phyloP scores from a whole-genome alignment of 306 rosid species.

The Fragaria vesca region DNA sequence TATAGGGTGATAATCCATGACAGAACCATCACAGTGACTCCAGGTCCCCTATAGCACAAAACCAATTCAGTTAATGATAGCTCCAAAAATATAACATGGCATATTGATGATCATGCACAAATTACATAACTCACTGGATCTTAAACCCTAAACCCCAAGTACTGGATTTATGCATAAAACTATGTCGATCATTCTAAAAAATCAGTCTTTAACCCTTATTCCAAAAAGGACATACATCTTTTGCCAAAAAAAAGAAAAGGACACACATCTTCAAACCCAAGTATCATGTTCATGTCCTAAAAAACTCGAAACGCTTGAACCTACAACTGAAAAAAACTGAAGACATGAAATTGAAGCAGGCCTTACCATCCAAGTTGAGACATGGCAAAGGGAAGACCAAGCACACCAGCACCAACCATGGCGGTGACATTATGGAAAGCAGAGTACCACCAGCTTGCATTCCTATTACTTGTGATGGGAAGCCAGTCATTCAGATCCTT shows the following conservation, averaged over 20 bases:
- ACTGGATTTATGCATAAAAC: neutral
- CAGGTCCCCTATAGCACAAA: slow-evolving; percentile 38
- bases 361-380: slow-evolving; percentile 45
- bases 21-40: slow-evolving; percentile 25
- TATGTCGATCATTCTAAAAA: neutral
- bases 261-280: neutral
- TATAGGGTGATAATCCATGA: slow-evolving; percentile 49
- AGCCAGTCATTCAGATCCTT: slow-evolving; percentile 37
- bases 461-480: slow-evolving; percentile 32
- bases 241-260: too few relatives aligned
- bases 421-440: slow-evolving; percentile 50
- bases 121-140: neutral
- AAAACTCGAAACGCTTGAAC: neutral
- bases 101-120: neutral
- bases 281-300: neutral
- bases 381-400: slow-evolving; percentile 47
- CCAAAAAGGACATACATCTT: too few relatives aligned
- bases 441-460: slow-evolving; percentile 41
- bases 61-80: neutral
- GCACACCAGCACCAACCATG: slow-evolving; percentile 53
- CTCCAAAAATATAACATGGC: neutral
- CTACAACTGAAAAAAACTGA: neutral
- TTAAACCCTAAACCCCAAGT: neutral
- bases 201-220: too few relatives aligned
- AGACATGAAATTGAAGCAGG: neutral